phyloP scores from a whole-genome alignment of 352 stramenopile species.

The Pythium vanterpoolii region DNA sequence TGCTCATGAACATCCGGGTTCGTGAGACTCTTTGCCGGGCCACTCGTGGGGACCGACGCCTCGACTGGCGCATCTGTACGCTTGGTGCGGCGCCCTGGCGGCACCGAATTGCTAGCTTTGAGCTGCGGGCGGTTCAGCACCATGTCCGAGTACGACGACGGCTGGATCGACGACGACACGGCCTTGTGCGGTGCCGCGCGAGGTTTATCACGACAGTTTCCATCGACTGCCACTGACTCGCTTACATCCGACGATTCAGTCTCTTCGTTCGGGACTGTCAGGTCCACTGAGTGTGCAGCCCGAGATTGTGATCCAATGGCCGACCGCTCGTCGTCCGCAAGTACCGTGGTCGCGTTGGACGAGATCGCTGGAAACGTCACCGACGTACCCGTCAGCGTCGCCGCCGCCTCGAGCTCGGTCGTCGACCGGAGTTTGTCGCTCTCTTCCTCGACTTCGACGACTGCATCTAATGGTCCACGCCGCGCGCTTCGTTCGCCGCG shows the following conservation, averaged over 20 bases:
- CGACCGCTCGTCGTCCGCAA: slow-evolving; percentile 30
- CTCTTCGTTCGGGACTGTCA: not conserved
- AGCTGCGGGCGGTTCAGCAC: slow-evolving; percentile 12
- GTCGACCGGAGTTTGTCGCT: slow-evolving; percentile 3
- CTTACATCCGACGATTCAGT: no score
- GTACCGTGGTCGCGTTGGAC: slow-evolving; percentile 29
- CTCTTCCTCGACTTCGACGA: slow-evolving; percentile 22
- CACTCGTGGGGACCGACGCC: not conserved
- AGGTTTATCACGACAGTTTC: not conserved
- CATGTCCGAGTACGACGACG: slow-evolving; percentile 17
- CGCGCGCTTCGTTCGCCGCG: not conserved
- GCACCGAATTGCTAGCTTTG: slow-evolving; percentile 16
- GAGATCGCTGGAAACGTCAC: slow-evolving; percentile 16
- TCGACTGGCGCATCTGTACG: not conserved
- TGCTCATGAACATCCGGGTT: not conserved
- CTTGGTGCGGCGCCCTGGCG: slow-evolving; percentile 1
- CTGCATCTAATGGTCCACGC: slow-evolving; percentile 18
- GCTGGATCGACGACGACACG: slow-evolving; percentile 14
- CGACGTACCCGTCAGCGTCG: slow-evolving; percentile 21
- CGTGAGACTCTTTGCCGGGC: not conserved
- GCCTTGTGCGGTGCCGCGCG: slow-evolving; percentile 10
- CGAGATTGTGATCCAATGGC: slow-evolving; percentile 12
- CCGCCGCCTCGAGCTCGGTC: slow-evolving; percentile 5
- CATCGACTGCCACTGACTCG: not conserved
- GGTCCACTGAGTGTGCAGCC: not conserved